Percentiles rank a stretch among this genome's conserved stretches.
These are phyloP conservation scores for Talaromyces sp. DNA, from an alignment of 2,329 filamentous ascomycete genomes.

Conservation along the genomic window DNA sequence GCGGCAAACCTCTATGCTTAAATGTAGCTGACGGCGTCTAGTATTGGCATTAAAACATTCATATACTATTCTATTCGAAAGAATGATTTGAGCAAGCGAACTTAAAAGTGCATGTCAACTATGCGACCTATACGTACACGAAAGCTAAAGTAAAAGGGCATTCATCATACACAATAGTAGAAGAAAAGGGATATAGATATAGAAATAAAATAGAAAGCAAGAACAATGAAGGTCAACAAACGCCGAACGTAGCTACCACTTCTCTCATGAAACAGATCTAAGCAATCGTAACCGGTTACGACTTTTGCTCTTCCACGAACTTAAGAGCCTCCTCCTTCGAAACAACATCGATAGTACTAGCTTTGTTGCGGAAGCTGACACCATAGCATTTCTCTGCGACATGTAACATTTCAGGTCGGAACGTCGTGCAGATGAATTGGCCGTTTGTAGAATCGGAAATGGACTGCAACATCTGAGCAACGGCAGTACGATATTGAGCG, in stretches of 20 bases:
- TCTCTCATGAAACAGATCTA: neutral
- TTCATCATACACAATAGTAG: neutral
- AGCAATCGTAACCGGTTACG: constrained; percentile 20
- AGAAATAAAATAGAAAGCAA: neutral
- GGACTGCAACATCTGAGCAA: constrained; percentile 80
- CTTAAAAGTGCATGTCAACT: neutral
- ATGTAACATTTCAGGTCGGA: constrained; percentile 91
- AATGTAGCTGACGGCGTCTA: neutral
- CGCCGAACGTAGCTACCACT: neutral
- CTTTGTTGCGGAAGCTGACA: constrained; percentile 87
- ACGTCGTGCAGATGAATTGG: constrained; percentile 98
- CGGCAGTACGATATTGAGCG: constrained; percentile 94
- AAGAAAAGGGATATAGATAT: constrained; percentile 2
- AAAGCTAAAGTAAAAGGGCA: neutral
- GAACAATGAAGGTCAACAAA: neutral
- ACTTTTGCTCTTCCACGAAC: constrained; percentile 84
- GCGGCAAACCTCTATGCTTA: neutral
- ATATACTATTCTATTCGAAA: neutral
- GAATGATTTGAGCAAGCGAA: neutral
- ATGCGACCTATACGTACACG: neutral
- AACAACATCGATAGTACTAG: constrained; percentile 88
- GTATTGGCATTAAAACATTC: neutral
- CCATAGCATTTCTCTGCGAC: constrained; percentile 98
- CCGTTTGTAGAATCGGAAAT: constrained; percentile 61
- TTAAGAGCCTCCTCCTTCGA: constrained; percentile 80